Percentiles rank a stretch among this genome's conserved stretches.
These are phyloP conservation scores for Peronospora farinosa DNA, from an alignment of 352 stramenopile genomes.

Conservation along the genomic window DNA sequence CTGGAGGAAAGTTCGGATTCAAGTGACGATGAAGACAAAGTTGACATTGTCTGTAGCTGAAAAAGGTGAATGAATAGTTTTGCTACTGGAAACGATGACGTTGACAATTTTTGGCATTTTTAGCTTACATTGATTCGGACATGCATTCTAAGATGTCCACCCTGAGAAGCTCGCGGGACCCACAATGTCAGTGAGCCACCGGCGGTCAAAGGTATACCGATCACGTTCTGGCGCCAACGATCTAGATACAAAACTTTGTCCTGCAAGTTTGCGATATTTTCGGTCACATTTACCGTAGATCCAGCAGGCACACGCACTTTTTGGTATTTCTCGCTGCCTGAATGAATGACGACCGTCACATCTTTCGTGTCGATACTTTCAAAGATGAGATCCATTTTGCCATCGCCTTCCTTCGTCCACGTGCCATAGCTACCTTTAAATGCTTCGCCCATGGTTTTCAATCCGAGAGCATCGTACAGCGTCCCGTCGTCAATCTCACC, in stretches of 20 bases:
- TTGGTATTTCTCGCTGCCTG: conserved; percentile 18
- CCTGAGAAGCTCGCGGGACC: conserved; percentile 28
- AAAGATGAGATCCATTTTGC: conserved; percentile 20
- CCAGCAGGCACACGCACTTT: conserved; percentile 15
- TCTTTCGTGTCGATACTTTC: conserved; percentile 26
- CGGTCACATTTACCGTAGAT: conserved; percentile 15
- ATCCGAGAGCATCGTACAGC: conserved; percentile 26
- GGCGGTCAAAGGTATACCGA: conserved; percentile 25
- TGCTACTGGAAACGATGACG: not conserved
- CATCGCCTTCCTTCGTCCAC: conserved; percentile 32
- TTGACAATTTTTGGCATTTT: conserved; percentile 11
- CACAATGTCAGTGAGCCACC: conserved; percentile 35
- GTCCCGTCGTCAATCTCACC: conserved; percentile 34
- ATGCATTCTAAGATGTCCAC: conserved; percentile 35
- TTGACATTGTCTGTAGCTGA: not conserved
- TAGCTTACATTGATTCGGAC: conserved; percentile 44
- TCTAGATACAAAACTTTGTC: conserved; percentile 52
- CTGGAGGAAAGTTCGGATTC: conserved; percentile 50
- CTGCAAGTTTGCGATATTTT: conserved; percentile 12
- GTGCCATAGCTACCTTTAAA: conserved; percentile 33
- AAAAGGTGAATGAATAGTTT: not conserved
- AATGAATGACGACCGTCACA: conserved; percentile 28
- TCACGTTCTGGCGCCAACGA: conserved; percentile 33
- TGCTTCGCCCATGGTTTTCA: conserved; percentile 22
- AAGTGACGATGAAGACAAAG: conserved; percentile 33